Conservation (phyloP, 139 green algal genomes). For the Chlamydomonas incerta region DNA sequence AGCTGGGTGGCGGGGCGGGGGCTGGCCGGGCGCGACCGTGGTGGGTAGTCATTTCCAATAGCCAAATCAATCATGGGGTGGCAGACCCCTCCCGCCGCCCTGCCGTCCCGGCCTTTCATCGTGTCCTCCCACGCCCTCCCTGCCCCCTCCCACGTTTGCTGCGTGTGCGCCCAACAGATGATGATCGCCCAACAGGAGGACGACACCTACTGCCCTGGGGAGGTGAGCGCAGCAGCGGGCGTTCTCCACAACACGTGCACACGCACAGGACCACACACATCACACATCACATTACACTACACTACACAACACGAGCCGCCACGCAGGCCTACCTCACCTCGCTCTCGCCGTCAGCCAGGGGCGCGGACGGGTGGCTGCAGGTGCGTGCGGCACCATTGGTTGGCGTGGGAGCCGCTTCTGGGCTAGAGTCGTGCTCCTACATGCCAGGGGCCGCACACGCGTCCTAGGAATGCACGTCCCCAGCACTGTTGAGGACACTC, state of each 20-base stretch:
- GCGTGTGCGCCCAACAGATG: slow-evolving; percentile 2
- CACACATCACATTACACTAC: background rate
- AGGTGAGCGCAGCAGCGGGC: background rate
- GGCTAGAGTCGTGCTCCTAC: background rate
- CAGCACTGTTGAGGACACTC: background rate
- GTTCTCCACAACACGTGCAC: background rate
- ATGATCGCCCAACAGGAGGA: slow-evolving; percentile 35
- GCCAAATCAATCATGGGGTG: too few species aligned
- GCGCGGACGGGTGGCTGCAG: slow-evolving; percentile 23
- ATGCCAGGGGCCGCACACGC: background rate
- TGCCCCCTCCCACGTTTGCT: background rate
- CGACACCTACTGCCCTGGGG: slow-evolving; percentile 27
- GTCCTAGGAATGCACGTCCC: background rate
- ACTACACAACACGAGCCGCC: background rate
- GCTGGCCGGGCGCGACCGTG: too few species aligned
- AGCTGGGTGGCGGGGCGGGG: too few species aligned
- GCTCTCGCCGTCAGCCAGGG: background rate
- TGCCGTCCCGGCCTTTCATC: too few species aligned
- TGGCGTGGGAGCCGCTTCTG: background rate
- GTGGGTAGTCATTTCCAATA: too few species aligned
- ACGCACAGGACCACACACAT: background rate
- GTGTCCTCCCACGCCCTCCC: background rate
- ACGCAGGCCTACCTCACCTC: slow-evolving; percentile 26
- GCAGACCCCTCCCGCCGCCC: too few species aligned
- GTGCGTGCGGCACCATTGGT: background rate